Conservation (phyloP, 495 filamentous ascomycete genomes). For the Friedmanniomyces simplex region DNA sequence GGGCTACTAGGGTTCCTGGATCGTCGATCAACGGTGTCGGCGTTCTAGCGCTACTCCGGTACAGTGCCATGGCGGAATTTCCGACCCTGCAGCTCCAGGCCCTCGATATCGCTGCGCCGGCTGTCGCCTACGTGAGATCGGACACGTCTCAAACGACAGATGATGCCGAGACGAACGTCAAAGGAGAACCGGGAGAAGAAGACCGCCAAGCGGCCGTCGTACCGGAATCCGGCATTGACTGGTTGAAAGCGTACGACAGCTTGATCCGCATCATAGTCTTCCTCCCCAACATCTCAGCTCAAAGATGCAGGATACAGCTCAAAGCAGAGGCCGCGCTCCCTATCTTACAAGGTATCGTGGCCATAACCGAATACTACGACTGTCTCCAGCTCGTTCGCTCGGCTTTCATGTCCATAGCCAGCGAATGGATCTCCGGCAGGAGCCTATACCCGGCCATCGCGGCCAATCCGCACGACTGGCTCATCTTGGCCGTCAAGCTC, state of each 20-base stretch:
- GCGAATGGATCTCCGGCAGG: background rate
- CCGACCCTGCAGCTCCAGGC: background rate
- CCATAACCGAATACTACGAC: background rate
- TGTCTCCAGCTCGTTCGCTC: background rate
- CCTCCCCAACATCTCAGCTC: background rate
- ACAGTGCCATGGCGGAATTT: background rate
- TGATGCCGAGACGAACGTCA: background rate
- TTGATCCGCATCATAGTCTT: background rate
- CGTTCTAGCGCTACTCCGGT: background rate
- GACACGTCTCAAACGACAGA: background rate
- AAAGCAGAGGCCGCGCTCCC: background rate
- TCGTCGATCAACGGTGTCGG: background rate
- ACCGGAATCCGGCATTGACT: background rate
- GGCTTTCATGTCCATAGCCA: background rate
- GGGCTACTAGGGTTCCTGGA: background rate
- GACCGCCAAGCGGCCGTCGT: background rate
- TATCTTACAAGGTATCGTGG: background rate
- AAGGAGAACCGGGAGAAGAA: background rate
- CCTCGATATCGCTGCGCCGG: background rate
- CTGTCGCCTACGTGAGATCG: background rate
- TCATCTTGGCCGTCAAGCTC: slow-evolving; percentile 19
- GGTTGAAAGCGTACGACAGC: slow-evolving; percentile 1
- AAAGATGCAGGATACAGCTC: background rate
- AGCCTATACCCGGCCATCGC: slow-evolving; percentile 25
- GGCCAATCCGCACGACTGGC: slow-evolving; percentile 22